Conservation (phyloP, 2,329 filamentous ascomycete species). For the Beauveria medogensis region DNA sequence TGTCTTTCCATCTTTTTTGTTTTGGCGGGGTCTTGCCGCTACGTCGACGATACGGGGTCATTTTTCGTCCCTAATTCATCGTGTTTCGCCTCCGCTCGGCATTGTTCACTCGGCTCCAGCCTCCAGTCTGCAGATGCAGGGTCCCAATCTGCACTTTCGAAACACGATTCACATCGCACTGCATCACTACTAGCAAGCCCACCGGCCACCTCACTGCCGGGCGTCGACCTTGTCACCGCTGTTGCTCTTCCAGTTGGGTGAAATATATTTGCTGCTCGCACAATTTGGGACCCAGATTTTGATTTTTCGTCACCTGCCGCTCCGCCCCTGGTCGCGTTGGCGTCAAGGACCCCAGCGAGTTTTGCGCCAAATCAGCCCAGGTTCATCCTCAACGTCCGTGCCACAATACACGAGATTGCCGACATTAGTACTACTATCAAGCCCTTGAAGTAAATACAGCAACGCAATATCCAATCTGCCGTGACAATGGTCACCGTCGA, state of each 20-base stretch:
- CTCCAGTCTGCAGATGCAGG: conserved; percentile 3
- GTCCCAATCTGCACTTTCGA: conserved; percentile 1
- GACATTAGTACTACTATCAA: neutral
- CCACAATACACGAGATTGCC: conserved; percentile 6
- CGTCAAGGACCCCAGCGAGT: neutral
- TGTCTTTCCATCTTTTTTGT: neutral
- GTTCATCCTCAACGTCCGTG: conserved; percentile 7
- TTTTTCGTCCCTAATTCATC: neutral
- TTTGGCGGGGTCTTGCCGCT: neutral
- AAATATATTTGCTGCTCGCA: neutral
- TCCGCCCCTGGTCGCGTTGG: neutral
- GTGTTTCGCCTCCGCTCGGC: neutral
- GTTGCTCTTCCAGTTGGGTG: neutral
- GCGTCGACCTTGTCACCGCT: neutral
- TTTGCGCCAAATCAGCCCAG: neutral
- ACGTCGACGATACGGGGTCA: neutral
- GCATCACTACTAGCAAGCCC: neutral
- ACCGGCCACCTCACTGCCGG: neutral
- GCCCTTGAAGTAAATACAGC: neutral
- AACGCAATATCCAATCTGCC: neutral
- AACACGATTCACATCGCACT: conserved; percentile 10
- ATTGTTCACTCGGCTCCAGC: neutral
- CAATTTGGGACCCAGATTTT: neutral
- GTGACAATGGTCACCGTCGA: neutral
- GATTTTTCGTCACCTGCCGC: neutral